Evolutionary conservation across 371 early-diverging fungal species (phyloP), one percentile per base, ranked within the genome.

Genomic region (Mucor sp.): DNA sequence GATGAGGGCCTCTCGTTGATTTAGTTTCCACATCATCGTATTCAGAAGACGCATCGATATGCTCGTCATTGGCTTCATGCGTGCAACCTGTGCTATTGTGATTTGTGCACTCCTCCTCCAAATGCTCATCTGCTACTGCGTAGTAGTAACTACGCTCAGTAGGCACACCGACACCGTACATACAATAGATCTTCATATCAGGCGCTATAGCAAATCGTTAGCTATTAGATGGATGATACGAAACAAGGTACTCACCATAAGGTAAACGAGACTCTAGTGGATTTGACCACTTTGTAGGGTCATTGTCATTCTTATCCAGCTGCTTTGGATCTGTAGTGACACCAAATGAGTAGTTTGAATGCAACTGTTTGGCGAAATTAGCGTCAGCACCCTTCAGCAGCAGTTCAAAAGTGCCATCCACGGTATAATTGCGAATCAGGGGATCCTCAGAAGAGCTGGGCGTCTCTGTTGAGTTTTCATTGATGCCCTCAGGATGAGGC

Each of bases 91-190:
- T 62, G 4, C 28, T 14, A 55, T 64, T 64, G 17, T 41, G 14
- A 44, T 43, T 12, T 5, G n/a, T 21, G 33, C 66, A 71, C 4
- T 53, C 35, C 12, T 68, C 62, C 6, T 65, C 62, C 21, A 30
- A 21, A 5, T 41, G 8, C 15, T 65, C 69, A 23, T 74, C 59
- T 3, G 70, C 50, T 9, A 55, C 55, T 30, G 75, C 66, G 76
- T 93, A 93, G 66, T 85, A 87, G 69, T 95, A 96, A 30, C 87
- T 89, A 27, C 95, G 81, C 75, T 97, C 97, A 4, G 96, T 95
- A 4, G 77, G 75, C 15, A 89, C 85, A 15, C 93, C 94, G 15
- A 89, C 81, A 0, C 97, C 97, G 72, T 97, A 96, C 9, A 95
- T 71, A 62, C 93, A 92, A 73, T 90, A 93, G 23, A 96, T 89